A percentile compares a stretch with the other conserved stretches of the same genome.
These are phyloP conservation scores for Ustilago esculenta DNA, from an alignment of 1,284 basidiomycete genomes.

Conservation along the genomic window DNA sequence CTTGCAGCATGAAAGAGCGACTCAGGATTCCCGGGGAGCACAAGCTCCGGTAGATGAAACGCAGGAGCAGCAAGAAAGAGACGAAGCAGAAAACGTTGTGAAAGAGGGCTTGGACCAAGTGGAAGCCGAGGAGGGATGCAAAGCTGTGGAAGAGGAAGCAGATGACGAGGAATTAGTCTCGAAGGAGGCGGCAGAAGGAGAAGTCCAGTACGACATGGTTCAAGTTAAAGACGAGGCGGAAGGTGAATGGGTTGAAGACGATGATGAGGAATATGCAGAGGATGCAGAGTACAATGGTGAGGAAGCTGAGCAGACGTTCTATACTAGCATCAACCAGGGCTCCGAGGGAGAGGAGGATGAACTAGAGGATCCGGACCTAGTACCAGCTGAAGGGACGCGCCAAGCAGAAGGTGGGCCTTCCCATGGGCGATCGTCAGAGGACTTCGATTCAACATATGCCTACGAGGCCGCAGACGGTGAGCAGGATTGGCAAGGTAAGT, in stretches of 20 bases:
- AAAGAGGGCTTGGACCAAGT: conserved; percentile 5
- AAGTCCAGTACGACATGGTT: not conserved
- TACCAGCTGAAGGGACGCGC: not conserved
- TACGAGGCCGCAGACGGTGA: conserved; percentile 10
- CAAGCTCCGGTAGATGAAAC: not conserved
- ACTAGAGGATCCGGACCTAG: conserved; percentile 19
- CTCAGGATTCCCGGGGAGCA: too few species aligned
- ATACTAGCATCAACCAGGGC: conserved; percentile 24
- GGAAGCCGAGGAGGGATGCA: conserved; percentile 1
- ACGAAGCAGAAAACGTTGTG: not conserved
- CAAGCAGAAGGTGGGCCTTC: conserved; percentile 3
- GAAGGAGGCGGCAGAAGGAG: conserved; percentile 7
- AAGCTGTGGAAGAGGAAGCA: conserved; percentile 7
- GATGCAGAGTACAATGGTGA: conserved; percentile 4
- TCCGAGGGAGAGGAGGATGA: conserved; percentile 38
- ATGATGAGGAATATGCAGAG: conserved; percentile 15
- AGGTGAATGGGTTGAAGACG: not conserved
- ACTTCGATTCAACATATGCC: conserved; percentile 6
- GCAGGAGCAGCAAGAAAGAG: not conserved
- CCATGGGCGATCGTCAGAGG: conserved; percentile 6
- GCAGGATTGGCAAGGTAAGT: conserved; percentile 26
- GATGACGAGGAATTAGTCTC: conserved; percentile 9
- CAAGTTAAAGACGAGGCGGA: not conserved
- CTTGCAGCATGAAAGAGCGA: not conserved
- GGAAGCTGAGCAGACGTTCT: conserved; percentile 39